Conservation (phyloP, 2,329 filamentous ascomycete species). For the Scorias spongiosa region DNA sequence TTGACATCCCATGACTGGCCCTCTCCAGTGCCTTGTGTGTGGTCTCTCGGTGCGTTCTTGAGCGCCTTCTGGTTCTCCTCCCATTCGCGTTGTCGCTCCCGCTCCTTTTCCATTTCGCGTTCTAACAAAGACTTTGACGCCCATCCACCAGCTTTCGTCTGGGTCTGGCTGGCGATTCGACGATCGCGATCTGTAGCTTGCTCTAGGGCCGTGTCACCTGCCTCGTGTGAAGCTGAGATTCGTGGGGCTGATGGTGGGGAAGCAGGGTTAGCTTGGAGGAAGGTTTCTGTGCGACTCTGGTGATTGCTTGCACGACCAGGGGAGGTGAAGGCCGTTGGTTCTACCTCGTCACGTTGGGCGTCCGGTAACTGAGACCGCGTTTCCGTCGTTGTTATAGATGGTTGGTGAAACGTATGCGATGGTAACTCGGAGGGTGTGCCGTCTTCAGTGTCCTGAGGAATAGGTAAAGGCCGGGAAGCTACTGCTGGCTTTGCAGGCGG, state of each 20-base stretch:
- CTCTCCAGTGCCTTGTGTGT: conserved; percentile 48
- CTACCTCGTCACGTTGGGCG: neutral
- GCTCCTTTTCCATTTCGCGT: conserved; percentile 66
- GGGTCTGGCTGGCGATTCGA: conserved; percentile 41
- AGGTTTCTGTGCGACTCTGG: conserved; percentile 38
- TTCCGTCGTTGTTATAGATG: conserved; percentile 4
- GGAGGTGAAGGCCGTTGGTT: neutral
- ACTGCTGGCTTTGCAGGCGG: conserved; percentile 21
- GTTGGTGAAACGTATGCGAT: conserved; percentile 35
- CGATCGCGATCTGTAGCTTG: conserved; percentile 47
- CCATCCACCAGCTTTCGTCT: conserved; percentile 48
- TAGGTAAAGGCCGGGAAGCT: conserved; percentile 18
- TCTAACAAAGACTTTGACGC: conserved; percentile 58
- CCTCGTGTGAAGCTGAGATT: conserved; percentile 33
- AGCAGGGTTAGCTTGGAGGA: conserved; percentile 39
- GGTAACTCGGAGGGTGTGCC: conserved; percentile 17
- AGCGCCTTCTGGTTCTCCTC: conserved; percentile 57
- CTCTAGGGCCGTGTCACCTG: conserved; percentile 17
- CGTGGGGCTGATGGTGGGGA: conserved; percentile 28
- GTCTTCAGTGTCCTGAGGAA: conserved; percentile 6
- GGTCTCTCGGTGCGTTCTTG: conserved; percentile 37
- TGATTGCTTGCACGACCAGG: neutral
- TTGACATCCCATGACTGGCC: conserved; percentile 61
- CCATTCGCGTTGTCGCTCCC: conserved; percentile 65
- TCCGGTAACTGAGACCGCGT: conserved; percentile 1